Evolutionary conservation across 768 basidiomycete species (phyloP), one percentile per base, ranked within the genome.

Genomic region (Butyriboletus loyo): DNA sequence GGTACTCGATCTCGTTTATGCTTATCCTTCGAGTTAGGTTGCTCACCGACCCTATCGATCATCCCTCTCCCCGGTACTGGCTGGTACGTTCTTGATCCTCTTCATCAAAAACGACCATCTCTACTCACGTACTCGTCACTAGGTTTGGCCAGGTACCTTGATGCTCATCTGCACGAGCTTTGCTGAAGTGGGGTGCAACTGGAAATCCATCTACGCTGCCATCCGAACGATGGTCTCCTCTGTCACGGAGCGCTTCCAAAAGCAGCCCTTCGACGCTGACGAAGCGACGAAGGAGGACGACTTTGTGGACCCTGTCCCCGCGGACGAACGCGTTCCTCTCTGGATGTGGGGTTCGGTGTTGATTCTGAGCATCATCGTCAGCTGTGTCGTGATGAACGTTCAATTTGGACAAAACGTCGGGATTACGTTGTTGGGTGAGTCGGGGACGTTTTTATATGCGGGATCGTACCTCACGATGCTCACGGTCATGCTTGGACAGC

Each of bases 61-160:
- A 56, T 0, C 80, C 82, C 1, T 83, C 80, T 21, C 78, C 80
- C 14, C 76, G 81, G 28, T 82, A 83, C 66, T 83, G 82, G 83
- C 71, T 84, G 43, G 64, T 65, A 52, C 9, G 3, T 17, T 30
- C 11, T 10, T 31, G 38, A 36, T 40, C 15, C 17, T 34, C 11
- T 15, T 48, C 11, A 8, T 24, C n/a, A 25, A 25, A 17, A 35
- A 38, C 13, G 1, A 25, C 10, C 24, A 8, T 1, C 1, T 15
- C 6, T 17, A 25, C 34, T 53, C 25, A 53, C 39, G 0, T n/a
- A 10, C 28, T 8, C 32, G 36, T 22, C 11, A 13, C 5, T 17
- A 67, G 63, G 59, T 68, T 25, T 66, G 64, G 54, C 55, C 59
- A n/a, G 64, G 61, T 2, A 64, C 66, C 1, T 15, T 61, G 67